These are phyloP conservation scores for Danielozyma ontarioensis DNA, from an alignment of 805 yeast species.

Conservation along the genomic window DNA sequence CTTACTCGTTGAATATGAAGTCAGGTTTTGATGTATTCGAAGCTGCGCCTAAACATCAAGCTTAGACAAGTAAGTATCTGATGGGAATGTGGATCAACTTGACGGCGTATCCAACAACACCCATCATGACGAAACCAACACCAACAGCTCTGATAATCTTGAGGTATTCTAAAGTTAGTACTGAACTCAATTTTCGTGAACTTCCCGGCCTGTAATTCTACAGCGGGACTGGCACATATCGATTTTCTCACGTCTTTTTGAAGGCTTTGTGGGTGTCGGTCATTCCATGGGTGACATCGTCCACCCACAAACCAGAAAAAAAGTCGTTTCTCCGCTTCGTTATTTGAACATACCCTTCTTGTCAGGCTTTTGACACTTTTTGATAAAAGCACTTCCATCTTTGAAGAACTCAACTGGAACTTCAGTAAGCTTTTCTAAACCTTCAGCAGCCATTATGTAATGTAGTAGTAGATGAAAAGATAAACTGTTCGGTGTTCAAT, in stretches of 20 bases:
- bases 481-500: background rate
- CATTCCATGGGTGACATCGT: background rate
- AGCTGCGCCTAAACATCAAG: background rate
- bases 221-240: too few species aligned
- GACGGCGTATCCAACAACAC: slow-evolving; percentile 93
- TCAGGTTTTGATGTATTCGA: background rate
- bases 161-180: slow-evolving; percentile 59
- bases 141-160: slow-evolving; percentile 94
- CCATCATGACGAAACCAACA: slow-evolving; percentile 95
- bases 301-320: too few species aligned
- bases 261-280: background rate
- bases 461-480: too few species aligned
- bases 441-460: slow-evolving; percentile 44
- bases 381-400: slow-evolving; percentile 85
- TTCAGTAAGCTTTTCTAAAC: slow-evolving; percentile 73
- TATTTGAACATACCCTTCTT: slow-evolving; percentile 67
- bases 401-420: slow-evolving; percentile 87
- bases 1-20: background rate
- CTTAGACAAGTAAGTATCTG: slow-evolving; percentile 86
- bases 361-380: slow-evolving; percentile 91
- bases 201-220: too few species aligned
- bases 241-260: too few species aligned
- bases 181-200: too few species aligned
- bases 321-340: too few species aligned
- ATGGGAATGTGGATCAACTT: slow-evolving; percentile 93